Conservation (phyloP, 106 monocot species). For the Narthecium ossifragum region DNA sequence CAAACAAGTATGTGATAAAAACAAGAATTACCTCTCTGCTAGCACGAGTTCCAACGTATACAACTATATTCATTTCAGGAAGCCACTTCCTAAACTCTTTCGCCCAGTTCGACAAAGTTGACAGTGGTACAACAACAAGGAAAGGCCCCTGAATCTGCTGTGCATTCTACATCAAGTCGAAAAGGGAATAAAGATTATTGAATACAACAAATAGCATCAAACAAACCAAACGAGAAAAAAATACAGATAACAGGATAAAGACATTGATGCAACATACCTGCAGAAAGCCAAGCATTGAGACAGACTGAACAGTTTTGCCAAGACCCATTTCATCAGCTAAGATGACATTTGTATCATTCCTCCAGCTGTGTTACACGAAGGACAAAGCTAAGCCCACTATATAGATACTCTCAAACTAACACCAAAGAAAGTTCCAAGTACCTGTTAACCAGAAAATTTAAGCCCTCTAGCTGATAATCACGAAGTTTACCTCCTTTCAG, state of each 20-base stretch:
- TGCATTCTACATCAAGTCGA: constrained; percentile 68
- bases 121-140: constrained; percentile 95
- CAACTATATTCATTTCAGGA: constrained; percentile 88
- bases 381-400: background rate
- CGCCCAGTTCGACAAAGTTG: constrained; percentile 97
- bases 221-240: constrained; percentile 1
- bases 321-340: constrained; percentile 99
- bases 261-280: constrained; percentile 48
- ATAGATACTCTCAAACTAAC: background rate
- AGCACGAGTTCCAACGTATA: constrained; percentile 99
- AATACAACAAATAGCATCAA: no score
- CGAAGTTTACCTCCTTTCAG: constrained; percentile 95
- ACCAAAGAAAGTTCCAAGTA: constrained; percentile 11
- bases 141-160: constrained; percentile 96
- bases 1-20: background rate
- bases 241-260: background rate
- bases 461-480: constrained; percentile 99
- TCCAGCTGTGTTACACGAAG: constrained; percentile 61
- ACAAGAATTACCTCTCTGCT: constrained; percentile 75
- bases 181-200: background rate
- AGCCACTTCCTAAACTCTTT: constrained; percentile 97
- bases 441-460: constrained; percentile 99
- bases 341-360: constrained; percentile 99
- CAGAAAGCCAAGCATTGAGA: constrained; percentile 96
- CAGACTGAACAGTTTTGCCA: constrained; percentile 97